phyloP scores from a whole-genome alignment of 2,329 filamentous ascomycete species.

The Alternaria sp. region DNA sequence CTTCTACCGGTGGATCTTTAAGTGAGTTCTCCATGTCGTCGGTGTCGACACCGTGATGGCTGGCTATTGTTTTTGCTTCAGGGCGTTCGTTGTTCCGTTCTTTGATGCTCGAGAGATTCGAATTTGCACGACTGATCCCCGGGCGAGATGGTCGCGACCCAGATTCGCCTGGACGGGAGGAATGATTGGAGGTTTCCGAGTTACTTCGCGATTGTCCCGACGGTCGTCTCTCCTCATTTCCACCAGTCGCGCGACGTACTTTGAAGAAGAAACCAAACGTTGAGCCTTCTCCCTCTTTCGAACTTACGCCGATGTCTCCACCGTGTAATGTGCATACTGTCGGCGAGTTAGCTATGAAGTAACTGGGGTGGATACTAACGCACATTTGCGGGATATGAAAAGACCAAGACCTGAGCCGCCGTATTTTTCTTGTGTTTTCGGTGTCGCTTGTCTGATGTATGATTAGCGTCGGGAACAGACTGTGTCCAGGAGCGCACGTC shows the following conservation, averaged over 20 bases:
- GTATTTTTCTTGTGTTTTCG: conserved; percentile 54
- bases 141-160: conserved; percentile 29
- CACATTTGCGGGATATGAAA: conserved; percentile 51
- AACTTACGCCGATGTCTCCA: conserved; percentile 50
- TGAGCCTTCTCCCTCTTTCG: conserved; percentile 46
- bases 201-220: conserved; percentile 33
- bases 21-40: conserved; percentile 32
- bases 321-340: conserved; percentile 50
- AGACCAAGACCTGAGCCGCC: conserved; percentile 53
- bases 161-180: conserved; percentile 19
- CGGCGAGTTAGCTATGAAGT: background rate
- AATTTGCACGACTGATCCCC: conserved; percentile 39
- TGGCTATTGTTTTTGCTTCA: conserved; percentile 14
- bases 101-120: conserved; percentile 38
- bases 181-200: conserved; percentile 30
- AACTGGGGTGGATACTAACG: background rate
- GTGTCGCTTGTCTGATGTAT: conserved; percentile 45
- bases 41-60: conserved; percentile 20
- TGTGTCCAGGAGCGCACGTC: background rate
- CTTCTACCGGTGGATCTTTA: conserved; percentile 45
- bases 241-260: conserved; percentile 38
- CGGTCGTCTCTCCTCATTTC: conserved; percentile 35
- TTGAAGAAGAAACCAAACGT: conserved; percentile 53
- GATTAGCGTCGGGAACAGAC: background rate
- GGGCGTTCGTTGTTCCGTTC: conserved; percentile 30